phyloP scores from a whole-genome alignment of 1,139 yeast genomes.

The Lodderomyces orthopsilosis region DNA sequence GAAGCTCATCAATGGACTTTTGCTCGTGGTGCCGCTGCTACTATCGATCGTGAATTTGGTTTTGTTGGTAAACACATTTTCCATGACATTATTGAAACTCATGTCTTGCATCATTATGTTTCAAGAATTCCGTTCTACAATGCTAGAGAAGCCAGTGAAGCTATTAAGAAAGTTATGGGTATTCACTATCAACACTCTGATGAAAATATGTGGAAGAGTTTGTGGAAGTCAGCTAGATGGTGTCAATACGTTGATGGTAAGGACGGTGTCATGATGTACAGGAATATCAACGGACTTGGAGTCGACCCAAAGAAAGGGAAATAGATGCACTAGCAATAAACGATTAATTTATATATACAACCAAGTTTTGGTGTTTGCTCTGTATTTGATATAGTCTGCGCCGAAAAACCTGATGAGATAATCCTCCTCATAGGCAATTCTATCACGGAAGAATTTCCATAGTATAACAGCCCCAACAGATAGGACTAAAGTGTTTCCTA shows the following conservation, averaged over 20 bases:
- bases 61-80: slow-evolving; percentile 55
- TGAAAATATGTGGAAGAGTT: slow-evolving; percentile 56
- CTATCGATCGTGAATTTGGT: slow-evolving; percentile 63
- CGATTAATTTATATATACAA: slow-evolving; percentile 10
- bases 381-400: slow-evolving; percentile 55
- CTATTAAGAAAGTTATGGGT: slow-evolving; percentile 60
- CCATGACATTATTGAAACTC: slow-evolving; percentile 66
- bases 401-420: slow-evolving; percentile 69
- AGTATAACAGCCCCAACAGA: slow-evolving; percentile 36
- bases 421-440: slow-evolving; percentile 72
- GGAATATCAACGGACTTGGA: slow-evolving; percentile 54
- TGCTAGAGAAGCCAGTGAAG: slow-evolving; percentile 58
- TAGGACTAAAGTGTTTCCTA: slow-evolving; percentile 48
- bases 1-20: slow-evolving; percentile 57
- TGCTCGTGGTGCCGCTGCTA: slow-evolving; percentile 67
- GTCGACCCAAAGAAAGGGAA: slow-evolving; percentile 31
- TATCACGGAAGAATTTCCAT: slow-evolving; percentile 61
- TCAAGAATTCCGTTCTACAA: slow-evolving; percentile 64
- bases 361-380: slow-evolving; percentile 14
- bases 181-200: slow-evolving; percentile 50
- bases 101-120: slow-evolving; percentile 60
- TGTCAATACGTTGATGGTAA: slow-evolving; percentile 64
- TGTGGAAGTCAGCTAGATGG: slow-evolving; percentile 55
- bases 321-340: slow-evolving; percentile 4
- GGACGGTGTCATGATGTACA: slow-evolving; percentile 58